Base-by-base conservation (phyloP, 345 rosid genomes). In the Mercurialis annua region DNA sequence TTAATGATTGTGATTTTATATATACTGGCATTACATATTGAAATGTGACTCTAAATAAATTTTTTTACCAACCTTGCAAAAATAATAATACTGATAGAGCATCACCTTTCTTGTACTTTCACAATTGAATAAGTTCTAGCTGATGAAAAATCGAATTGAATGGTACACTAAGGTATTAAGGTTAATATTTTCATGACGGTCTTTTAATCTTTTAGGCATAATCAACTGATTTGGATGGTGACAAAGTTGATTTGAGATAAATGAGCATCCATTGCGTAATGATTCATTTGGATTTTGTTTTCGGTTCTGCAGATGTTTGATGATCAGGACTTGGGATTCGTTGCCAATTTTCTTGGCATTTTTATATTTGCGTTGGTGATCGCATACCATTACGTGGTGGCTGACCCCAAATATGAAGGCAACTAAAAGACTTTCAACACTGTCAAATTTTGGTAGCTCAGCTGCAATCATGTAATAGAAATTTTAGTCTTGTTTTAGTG, bases 351-450 rank as follows among this genome's bases (percentile, higher is more conserved):
- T 74, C 90, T 90, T 51, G 96, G 97, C 76, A 78, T 86, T 51
- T 90, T 86, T 73, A 82, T 90, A 54, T 93, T 88, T 62, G 77
- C 67, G 46, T 76, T 87, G 78, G 90, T 93, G 23, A 86, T 90
- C 26, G 90, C 88, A 6, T 92, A 90, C 70, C 98, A 90, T 71
- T 90, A 78, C 49, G 90, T 90, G 71, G 70, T 90, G 80, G 98
- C 96, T 58, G 98, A 90, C 74, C 90, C 94, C 18, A 90, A 86
- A 76, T 89, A 73, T 61, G 97, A 86, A 80, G 86, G 85, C 55
- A 84, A 80, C 78, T 90, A 72, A 85, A 46, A 62, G 16, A 33
- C 1, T 20, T 40, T 10, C 24, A 3, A 50, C 59, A 2, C 9
- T 70, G 60, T 42, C 67, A 52, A n/a, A 36, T 59, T 68, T 68